phyloP scores from a whole-genome alignment of 139 green algal genomes.

The Nannochloris sp. region DNA sequence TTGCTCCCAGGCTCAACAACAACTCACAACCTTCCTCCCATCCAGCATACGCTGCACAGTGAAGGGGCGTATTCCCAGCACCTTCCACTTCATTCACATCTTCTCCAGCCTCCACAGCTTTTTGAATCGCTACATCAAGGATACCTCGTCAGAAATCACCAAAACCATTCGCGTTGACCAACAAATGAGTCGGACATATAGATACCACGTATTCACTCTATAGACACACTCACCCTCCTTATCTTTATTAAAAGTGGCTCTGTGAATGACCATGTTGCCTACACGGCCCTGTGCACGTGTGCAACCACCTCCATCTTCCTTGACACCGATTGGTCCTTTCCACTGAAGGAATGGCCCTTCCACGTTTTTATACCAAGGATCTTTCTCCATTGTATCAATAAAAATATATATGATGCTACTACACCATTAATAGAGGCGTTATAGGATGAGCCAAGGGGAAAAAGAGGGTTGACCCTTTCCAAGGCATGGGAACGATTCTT shows the following conservation, averaged over 20 bases:
- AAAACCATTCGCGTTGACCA: neutral
- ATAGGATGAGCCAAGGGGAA: too few species aligned
- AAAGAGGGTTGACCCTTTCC: too few species aligned
- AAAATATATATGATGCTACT: neutral
- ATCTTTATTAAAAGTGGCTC: slow-evolving; percentile 62
- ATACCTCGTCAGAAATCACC: neutral
- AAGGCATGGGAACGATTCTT: too few species aligned
- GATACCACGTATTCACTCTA: neutral
- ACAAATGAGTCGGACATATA: slow-evolving; percentile 1
- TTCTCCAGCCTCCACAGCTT: slow-evolving; percentile 47
- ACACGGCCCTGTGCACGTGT: slow-evolving; percentile 65
- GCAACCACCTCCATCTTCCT: slow-evolving; percentile 78
- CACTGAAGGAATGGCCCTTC: slow-evolving; percentile 57
- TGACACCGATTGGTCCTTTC: slow-evolving; percentile 69
- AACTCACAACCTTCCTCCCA: slow-evolving; percentile 76
- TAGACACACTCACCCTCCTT: slow-evolving; percentile 32
- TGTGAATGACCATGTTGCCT: slow-evolving; percentile 72
- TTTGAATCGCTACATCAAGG: slow-evolving; percentile 39
- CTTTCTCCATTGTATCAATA: slow-evolving; percentile 47
- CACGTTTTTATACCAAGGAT: slow-evolving; percentile 74
- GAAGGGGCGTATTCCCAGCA: slow-evolving; percentile 81
- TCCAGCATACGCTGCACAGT: slow-evolving; percentile 71
- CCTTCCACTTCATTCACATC: slow-evolving; percentile 90
- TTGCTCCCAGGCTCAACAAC: slow-evolving; percentile 76
- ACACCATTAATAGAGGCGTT: neutral